Evolutionary conservation across 305 asterid species (phyloP).

Genomic region (Plantago lanceolata): DNA sequence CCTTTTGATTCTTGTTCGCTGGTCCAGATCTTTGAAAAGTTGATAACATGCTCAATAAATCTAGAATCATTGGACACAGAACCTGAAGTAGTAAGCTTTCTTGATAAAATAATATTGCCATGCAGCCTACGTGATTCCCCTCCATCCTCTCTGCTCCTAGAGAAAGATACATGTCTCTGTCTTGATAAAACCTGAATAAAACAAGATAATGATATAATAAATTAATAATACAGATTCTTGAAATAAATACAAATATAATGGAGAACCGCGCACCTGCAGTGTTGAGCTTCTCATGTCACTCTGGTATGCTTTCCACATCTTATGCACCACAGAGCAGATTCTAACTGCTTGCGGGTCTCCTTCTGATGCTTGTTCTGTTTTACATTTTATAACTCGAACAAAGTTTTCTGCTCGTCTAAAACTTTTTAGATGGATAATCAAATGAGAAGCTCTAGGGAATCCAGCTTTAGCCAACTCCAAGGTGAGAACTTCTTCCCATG

Average conservation of each 20-base stretch:
- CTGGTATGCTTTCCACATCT: constrained; percentile 69
- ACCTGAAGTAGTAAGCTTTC: constrained; percentile 48
- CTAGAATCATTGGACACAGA: constrained; percentile 49
- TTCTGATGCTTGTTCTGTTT: constrained; percentile 53
- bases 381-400: constrained; percentile 89
- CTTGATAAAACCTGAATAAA: constrained; percentile 46
- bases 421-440: constrained; percentile 75
- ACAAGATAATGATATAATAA: constrained; percentile 6
- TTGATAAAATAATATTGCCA: constrained; percentile 48
- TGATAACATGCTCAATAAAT: constrained; percentile 59
- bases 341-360: constrained; percentile 73
- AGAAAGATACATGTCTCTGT: constrained; percentile 40
- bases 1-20: constrained; percentile 80
- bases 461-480: constrained; percentile 96
- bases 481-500: constrained; percentile 85
- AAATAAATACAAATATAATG: constrained; percentile 15
- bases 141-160: constrained; percentile 42
- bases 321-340: constrained; percentile 62
- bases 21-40: constrained; percentile 86
- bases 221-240: constrained; percentile 9
- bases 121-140: constrained; percentile 38
- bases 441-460: constrained; percentile 62
- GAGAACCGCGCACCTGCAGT: constrained; percentile 43
- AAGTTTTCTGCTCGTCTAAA: constrained; percentile 77
- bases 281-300: constrained; percentile 31